Percentiles rank a stretch among this genome's conserved stretches.
Conservation (phyloP, 148 eudicot species). For the Limonium bicolor region DNA sequence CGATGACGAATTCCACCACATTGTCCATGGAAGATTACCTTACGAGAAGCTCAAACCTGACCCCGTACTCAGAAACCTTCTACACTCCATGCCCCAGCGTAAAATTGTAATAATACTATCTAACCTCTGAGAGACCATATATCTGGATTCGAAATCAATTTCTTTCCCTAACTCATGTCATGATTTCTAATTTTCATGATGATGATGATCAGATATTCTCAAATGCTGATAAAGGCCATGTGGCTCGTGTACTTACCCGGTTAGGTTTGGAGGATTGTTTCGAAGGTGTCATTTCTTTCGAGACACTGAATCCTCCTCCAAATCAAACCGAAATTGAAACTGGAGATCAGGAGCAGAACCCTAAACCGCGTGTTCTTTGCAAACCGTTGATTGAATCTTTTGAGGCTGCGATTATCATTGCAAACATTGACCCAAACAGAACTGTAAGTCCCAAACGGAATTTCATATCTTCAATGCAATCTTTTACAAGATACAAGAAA, state of each 20-base stretch:
- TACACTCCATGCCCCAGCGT: slow-evolving; percentile 75
- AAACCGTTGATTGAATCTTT: slow-evolving; percentile 62
- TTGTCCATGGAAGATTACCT: slow-evolving; percentile 72
- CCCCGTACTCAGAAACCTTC: slow-evolving; percentile 54
- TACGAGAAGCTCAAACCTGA: slow-evolving; percentile 66
- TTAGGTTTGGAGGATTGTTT: slow-evolving; percentile 79
- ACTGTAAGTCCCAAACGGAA: slow-evolving; percentile 44
- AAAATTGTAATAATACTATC: slow-evolving; percentile 39
- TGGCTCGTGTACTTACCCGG: slow-evolving; percentile 31
- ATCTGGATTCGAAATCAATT: not conserved
- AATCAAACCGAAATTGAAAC: slow-evolving; percentile 1
- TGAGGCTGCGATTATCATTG: slow-evolving; percentile 59
- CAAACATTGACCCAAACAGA: slow-evolving; percentile 56
- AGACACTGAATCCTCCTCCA: slow-evolving; percentile 46
- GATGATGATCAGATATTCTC: slow-evolving; percentile 68
- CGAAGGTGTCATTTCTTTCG: slow-evolving; percentile 84
- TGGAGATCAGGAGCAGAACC: not conserved
- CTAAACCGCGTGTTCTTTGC: slow-evolving; percentile 30
- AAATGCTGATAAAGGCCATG: slow-evolving; percentile 62
- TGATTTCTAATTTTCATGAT: too few relatives aligned
- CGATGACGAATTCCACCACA: slow-evolving; percentile 56
- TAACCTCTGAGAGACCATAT: too few relatives aligned
- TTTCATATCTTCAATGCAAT: too few relatives aligned
- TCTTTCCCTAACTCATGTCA: too few relatives aligned
- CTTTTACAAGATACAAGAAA: not conserved